A percentile compares a stretch with the other conserved stretches of the same genome.
Conservation (phyloP, 75 land plant genomes). For the Gnetum montanum region DNA sequence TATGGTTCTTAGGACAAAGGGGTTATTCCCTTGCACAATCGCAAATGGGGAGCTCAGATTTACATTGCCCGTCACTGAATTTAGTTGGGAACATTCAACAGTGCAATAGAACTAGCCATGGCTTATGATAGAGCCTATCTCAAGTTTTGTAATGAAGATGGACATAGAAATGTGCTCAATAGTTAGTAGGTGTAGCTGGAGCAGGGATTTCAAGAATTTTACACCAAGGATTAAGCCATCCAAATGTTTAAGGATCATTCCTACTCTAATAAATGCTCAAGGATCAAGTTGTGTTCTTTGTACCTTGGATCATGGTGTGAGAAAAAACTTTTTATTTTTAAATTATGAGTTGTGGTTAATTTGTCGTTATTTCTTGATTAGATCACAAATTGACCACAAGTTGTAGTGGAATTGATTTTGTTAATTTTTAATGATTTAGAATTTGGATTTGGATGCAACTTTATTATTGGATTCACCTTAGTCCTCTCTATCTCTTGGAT, state of each 20-base stretch:
- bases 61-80: constrained; percentile 36
- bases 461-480: too few relatives aligned
- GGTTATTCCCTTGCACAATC: constrained; percentile 41
- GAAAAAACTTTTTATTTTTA: too few relatives aligned
- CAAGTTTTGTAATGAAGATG: constrained; percentile 29
- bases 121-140: constrained; percentile 38
- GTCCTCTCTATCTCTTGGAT: too few relatives aligned
- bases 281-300: too few relatives aligned
- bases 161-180: constrained; percentile 20
- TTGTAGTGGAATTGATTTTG: too few relatives aligned
- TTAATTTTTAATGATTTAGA: too few relatives aligned
- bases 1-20: constrained; percentile 21
- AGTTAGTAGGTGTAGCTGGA: constrained; percentile 15
- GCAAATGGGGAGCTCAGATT: constrained; percentile 47
- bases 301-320: too few relatives aligned
- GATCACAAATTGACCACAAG: too few relatives aligned
- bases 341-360: too few relatives aligned
- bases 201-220: constrained; percentile 12
- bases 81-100: constrained; percentile 44
- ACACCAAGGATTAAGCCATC: constrained; percentile 32
- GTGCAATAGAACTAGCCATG: constrained; percentile 27
- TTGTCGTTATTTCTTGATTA: too few relatives aligned
- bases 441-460: too few relatives aligned
- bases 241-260: constrained; percentile 39
- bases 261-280: background rate